Conservation (phyloP, 257 asterid species). For the Thymus quinquecostatus region DNA sequence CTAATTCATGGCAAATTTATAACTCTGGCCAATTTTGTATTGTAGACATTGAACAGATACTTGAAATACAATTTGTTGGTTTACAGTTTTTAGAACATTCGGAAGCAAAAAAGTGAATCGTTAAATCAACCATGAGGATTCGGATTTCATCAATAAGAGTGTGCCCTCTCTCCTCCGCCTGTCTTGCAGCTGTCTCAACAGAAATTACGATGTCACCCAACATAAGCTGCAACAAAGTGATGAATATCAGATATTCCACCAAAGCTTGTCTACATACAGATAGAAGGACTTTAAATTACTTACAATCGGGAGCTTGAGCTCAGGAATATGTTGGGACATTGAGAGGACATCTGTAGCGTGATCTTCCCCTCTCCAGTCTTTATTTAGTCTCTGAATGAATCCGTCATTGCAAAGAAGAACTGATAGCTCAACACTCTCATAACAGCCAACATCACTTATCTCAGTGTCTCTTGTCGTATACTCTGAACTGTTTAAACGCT, state of each 20-base stretch:
- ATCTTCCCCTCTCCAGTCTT: slow-evolving; percentile 97
- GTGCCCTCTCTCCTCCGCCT: slow-evolving; percentile 95
- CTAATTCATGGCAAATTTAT: slow-evolving; percentile 5
- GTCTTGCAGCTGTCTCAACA: slow-evolving; percentile 96
- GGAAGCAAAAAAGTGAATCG: no score
- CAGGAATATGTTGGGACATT: slow-evolving; percentile 95
- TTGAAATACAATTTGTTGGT: no score
- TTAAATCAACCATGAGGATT: slow-evolving; percentile 76
- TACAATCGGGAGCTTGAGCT: slow-evolving; percentile 84
- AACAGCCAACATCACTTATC: slow-evolving; percentile 70
- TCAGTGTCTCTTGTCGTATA: slow-evolving; percentile 69
- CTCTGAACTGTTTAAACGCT: slow-evolving; percentile 55
- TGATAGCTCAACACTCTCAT: slow-evolving; percentile 81
- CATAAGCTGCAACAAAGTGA: slow-evolving; percentile 73
- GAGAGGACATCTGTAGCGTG: slow-evolving; percentile 96
- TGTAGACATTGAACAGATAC: no score
- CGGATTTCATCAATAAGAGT: slow-evolving; percentile 93
- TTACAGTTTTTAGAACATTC: no score
- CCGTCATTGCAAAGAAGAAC: slow-evolving; percentile 91
- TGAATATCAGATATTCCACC: slow-evolving; percentile 35
- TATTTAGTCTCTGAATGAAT: slow-evolving; percentile 80
- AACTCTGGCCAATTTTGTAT: no score
- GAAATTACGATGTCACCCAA: slow-evolving; percentile 93
- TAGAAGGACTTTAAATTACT: slow-evolving; percentile 37
- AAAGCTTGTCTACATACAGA: slow-evolving; percentile 19